These are phyloP conservation scores for Pneumocystis carinii DNA, from an alignment of 1,139 yeast species.

Conservation along the genomic window DNA sequence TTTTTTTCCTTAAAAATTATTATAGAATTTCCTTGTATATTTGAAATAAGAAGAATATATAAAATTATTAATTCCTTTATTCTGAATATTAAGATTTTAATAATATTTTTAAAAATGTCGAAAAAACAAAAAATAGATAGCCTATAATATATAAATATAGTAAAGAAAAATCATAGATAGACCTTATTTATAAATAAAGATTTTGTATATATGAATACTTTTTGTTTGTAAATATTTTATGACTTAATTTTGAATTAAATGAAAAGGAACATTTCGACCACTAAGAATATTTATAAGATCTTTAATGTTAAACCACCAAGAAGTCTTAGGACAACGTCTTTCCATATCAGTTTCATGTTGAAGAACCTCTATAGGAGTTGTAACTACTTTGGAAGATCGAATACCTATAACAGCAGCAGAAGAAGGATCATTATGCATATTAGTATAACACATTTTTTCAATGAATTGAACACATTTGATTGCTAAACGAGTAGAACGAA, in stretches of 20 bases:
- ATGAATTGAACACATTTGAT: constrained; percentile 67
- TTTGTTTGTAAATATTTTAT: background rate
- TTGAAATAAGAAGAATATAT: background rate
- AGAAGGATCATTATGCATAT: constrained; percentile 25
- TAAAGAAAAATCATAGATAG: background rate
- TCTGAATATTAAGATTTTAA: background rate
- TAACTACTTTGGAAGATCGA: constrained; percentile 58
- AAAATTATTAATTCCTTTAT: background rate
- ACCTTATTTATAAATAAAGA: background rate
- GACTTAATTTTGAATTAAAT: background rate
- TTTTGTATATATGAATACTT: background rate
- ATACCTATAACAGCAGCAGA: constrained; percentile 85
- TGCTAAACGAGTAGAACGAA: constrained; percentile 80
- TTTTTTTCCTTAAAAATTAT: background rate
- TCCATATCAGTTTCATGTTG: constrained; percentile 76
- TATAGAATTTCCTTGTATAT: background rate
- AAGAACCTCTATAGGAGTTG: constrained; percentile 56
- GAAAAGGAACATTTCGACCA: constrained; percentile 29
- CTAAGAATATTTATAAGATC: constrained; percentile 73
- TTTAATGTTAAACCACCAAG: constrained; percentile 67
- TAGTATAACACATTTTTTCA: constrained; percentile 15
- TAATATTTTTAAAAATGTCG: background rate
- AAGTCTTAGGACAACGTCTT: constrained; percentile 74
- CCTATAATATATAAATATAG: background rate
- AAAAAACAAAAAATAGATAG: background rate